Conservation (phyloP, 2,329 filamentous ascomycete genomes). For the Phaeoacremonium minimum region DNA sequence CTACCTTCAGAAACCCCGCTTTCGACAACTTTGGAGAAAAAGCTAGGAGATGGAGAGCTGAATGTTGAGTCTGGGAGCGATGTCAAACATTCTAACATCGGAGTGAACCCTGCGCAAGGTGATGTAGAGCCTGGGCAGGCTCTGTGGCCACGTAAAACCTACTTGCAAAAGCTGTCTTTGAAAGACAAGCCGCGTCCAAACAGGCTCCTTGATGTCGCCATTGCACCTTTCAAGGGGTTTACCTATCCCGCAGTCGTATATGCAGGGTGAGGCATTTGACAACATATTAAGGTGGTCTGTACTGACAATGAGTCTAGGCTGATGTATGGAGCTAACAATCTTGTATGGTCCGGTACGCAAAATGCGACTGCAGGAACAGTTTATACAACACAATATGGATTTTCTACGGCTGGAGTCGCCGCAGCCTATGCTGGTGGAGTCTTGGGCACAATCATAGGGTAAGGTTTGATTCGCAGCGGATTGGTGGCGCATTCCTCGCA, state of each 20-base stretch:
- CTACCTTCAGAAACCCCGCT: neutral
- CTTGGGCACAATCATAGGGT: slow-evolving; percentile 8
- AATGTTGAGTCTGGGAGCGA: neutral
- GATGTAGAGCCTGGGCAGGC: slow-evolving; percentile 4
- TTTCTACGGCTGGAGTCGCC: slow-evolving; percentile 19
- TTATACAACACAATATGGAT: slow-evolving; percentile 23
- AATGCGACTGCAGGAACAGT: slow-evolving; percentile 24
- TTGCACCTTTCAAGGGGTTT: slow-evolving; percentile 22
- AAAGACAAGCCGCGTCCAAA: slow-evolving; percentile 30
- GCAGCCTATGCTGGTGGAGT: slow-evolving; percentile 20
- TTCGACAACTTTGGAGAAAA: neutral
- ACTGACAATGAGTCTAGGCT: slow-evolving; percentile 6
- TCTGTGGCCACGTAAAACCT: slow-evolving; percentile 26
- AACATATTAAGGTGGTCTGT: neutral
- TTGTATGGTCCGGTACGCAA: slow-evolving; percentile 23
- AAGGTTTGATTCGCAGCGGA: neutral
- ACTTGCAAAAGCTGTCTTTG: slow-evolving; percentile 24
- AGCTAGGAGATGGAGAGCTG: too few species aligned
- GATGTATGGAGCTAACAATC: slow-evolving; percentile 25
- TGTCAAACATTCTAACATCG: neutral
- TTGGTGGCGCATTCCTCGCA: too few species aligned
- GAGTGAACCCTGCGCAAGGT: neutral
- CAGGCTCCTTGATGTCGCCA: slow-evolving; percentile 28
- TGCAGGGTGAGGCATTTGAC: too few species aligned
- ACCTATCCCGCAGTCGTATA: slow-evolving; percentile 23